phyloP scores from a whole-genome alignment of 2,329 filamentous ascomycete genomes.

The Sclerotinia sclerotiorum region DNA sequence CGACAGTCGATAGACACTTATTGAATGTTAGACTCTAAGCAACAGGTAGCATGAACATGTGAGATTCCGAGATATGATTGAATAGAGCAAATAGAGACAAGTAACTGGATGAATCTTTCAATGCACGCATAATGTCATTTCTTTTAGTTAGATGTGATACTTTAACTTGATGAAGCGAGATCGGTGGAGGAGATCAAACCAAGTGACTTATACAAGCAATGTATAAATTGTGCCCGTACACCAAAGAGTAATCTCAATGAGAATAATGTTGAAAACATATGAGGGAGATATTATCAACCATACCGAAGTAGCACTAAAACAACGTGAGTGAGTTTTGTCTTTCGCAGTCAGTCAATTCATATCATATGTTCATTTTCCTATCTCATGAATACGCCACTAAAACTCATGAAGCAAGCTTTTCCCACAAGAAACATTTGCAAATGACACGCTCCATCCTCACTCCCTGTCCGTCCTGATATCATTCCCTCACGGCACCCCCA shows the following conservation, averaged over 20 bases:
- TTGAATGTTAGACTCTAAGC: neutral
- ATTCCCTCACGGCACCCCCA: neutral
- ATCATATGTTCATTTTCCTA: neutral
- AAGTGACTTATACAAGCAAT: neutral
- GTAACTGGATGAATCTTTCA: neutral
- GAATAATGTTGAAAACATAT: neutral
- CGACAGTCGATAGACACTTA: neutral
- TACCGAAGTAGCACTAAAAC: neutral
- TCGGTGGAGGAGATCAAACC: no score
- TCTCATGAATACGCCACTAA: conserved; percentile 6
- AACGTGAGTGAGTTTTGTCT: neutral
- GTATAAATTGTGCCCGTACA: no score
- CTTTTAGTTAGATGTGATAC: neutral
- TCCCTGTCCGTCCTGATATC: neutral
- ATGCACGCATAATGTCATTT: neutral
- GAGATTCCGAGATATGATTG: neutral
- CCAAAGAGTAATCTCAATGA: neutral
- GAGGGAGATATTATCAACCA: neutral
- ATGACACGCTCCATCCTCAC: neutral
- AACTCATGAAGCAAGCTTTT: conserved; percentile 10
- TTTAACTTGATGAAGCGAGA: no score
- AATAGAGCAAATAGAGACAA: neutral
- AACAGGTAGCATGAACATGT: neutral
- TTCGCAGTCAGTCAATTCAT: neutral
- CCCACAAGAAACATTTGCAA: neutral